Evolutionary conservation across 176 grass and related monocot species (phyloP).

Genomic region (Oryza meyeriana): DNA sequence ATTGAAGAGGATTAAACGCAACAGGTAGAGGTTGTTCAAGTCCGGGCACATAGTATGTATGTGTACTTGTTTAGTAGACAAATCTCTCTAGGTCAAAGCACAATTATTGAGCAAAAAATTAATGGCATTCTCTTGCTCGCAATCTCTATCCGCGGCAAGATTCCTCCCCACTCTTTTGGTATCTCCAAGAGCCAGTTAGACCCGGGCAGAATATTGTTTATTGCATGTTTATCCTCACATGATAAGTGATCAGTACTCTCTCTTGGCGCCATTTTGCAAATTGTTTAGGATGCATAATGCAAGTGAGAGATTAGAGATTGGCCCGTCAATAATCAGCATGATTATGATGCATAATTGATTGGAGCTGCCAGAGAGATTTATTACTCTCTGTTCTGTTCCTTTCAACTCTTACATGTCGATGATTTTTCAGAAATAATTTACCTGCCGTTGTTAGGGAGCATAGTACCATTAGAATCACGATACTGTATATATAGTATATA

Average conservation of each 20-base stretch:
- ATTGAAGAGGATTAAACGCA: background rate
- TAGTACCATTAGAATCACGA: too few relatives aligned
- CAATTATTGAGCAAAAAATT: conserved; percentile 44
- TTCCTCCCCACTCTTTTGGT: conserved; percentile 28
- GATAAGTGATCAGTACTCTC: conserved; percentile 14
- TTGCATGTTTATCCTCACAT: background rate
- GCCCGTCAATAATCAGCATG: background rate
- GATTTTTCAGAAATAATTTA: too few relatives aligned
- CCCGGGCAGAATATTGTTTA: background rate
- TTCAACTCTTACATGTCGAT: too few relatives aligned
- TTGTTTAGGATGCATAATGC: conserved; percentile 35
- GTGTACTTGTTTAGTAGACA: background rate
- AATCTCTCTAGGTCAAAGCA: conserved; percentile 31
- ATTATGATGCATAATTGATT: background rate
- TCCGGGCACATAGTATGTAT: conserved; percentile 2
- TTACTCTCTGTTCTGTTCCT: too few relatives aligned
- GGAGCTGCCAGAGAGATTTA: background rate
- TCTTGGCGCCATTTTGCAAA: background rate
- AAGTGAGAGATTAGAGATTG: background rate
- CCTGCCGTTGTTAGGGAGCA: too few relatives aligned
- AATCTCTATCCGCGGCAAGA: conserved; percentile 41
- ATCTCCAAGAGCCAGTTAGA: conserved; percentile 48
- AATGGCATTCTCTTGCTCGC: conserved; percentile 10
- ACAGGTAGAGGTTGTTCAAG: background rate
- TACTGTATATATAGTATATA: too few relatives aligned